Evolutionary conservation across 495 filamentous ascomycete genomes (phyloP).

Genomic region (Bryoglossum gracile): DNA sequence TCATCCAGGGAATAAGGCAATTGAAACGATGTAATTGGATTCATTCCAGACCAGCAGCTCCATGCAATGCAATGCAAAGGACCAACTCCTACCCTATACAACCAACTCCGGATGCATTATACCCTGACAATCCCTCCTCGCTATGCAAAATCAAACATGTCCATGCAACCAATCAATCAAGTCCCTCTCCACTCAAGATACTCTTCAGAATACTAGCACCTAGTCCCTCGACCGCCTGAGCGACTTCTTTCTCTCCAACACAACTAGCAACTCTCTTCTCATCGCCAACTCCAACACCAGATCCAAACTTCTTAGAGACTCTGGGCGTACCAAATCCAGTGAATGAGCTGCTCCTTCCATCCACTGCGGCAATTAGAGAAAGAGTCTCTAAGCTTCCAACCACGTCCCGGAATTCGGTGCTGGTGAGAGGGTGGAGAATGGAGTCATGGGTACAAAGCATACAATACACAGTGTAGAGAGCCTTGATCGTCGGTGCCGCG

Average conservation of each 20-base stretch:
- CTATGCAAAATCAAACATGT: conserved; percentile 19
- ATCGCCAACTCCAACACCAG: conserved; percentile 37
- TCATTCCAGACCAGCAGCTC: too few relatives aligned
- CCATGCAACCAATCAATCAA: conserved; percentile 18
- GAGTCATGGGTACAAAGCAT: conserved; percentile 74
- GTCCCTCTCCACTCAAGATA: conserved; percentile 39
- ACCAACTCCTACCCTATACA: too few relatives aligned
- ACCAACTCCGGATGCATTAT: too few relatives aligned
- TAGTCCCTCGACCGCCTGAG: conserved; percentile 59
- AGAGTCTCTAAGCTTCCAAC: conserved; percentile 82
- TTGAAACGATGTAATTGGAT: too few relatives aligned
- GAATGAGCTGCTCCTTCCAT: conserved; percentile 59
- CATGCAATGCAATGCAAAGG: too few relatives aligned
- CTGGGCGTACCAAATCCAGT: conserved; percentile 51
- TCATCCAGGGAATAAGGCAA: too few relatives aligned
- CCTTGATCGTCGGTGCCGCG: conserved; percentile 64
- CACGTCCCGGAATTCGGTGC: conserved; percentile 89
- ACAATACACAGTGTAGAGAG: conserved; percentile 72
- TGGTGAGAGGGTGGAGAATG: conserved; percentile 76
- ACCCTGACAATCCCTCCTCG: conserved; percentile 9
- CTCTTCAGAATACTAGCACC: conserved; percentile 50
- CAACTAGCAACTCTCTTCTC: conserved; percentile 69
- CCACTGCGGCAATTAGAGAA: conserved; percentile 70
- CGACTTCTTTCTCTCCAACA: conserved; percentile 70
- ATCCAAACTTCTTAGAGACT: conserved; percentile 38